These are phyloP conservation scores for Fusarium brevicatenulatum DNA, from an alignment of 2,329 filamentous ascomycete species.

Conservation along the genomic window DNA sequence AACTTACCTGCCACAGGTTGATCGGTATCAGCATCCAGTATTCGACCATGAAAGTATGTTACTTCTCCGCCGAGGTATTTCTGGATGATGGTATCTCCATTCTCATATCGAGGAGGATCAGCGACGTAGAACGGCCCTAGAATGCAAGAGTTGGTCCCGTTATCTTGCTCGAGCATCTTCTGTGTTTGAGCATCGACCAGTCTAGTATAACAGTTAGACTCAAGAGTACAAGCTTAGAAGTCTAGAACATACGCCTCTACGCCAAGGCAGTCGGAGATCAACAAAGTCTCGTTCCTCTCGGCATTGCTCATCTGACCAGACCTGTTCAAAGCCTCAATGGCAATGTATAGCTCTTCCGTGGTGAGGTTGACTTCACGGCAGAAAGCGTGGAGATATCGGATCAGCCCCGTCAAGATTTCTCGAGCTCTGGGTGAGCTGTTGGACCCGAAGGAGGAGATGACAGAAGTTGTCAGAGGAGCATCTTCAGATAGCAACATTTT, in stretches of 20 bases:
- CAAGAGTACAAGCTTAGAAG: fast-evolving
- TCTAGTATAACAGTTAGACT: not conserved
- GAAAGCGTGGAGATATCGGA: not conserved
- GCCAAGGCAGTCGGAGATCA: not conserved
- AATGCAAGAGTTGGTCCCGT: not conserved
- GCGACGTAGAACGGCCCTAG: not conserved
- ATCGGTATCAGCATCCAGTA: not conserved
- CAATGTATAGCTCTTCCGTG: not conserved
- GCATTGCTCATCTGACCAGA: not conserved
- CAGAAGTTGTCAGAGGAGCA: not conserved
- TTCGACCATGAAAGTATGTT: not conserved
- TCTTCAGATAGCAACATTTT: not conserved
- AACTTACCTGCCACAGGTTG: not conserved
- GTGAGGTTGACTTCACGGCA: not conserved
- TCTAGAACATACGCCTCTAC: not conserved
- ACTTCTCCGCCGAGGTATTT: not conserved
- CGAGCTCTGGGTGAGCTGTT: not conserved
- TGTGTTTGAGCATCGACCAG: not conserved
- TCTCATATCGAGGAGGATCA: not conserved
- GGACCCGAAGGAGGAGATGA: not conserved
- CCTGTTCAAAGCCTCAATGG: not conserved
- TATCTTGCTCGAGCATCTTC: not conserved
- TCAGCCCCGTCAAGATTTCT: not conserved
- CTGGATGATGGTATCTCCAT: not conserved
- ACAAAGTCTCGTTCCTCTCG: not conserved